Base-by-base conservation (phyloP, 163 green algal species). In the Trebouxiophyceae sp. region DNA sequence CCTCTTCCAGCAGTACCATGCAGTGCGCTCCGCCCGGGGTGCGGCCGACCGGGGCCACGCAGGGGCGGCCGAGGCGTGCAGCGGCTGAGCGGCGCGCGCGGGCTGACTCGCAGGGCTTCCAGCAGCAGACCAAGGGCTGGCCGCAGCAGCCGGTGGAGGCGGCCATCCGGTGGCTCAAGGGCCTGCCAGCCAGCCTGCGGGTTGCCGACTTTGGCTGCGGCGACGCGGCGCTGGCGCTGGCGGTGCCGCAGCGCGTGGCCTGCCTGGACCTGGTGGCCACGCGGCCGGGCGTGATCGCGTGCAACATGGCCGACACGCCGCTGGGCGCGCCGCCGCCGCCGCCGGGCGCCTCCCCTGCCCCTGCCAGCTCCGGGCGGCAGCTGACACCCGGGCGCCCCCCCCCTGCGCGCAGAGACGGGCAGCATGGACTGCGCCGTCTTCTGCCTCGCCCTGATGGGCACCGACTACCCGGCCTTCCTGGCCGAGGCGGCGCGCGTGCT, bases 121-220 rank as follows among this genome's bases (percentile, higher is more conserved):
- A 86, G 62, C 69, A 88, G 65, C 91, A 97, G 70, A 94, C 86
- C 4, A 72, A 80, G 31, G 65, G 66, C 8, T 99, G 94, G 94
- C 91, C 91, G 2, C 69, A 77, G 68, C 85, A 90, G 72, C 94
- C 94, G 0, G 70, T 98, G 31, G 83, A 97, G 28, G 66, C 85
- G n/a, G 86, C 89, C 24, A 78, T 89, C 6, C 39, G 34, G 30
- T 97, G 87, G 89, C 57, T 71, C 24, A 54, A 72, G 61, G 62
- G 71, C 5, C 54, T 59, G 31, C 68, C 78, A 0, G 7, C 71
- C 19, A 33, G 65, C 20, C 77, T 76, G 65, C 71, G 75, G 27
- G 91, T 96, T 16, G 93, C 89, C 0, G 94, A 99, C 76, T 96
- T 98, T 75, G 94, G 94, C 3, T 99, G 94, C 70, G 94, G 94